A percentile compares a stretch with the other conserved stretches of the same genome.
These are phyloP conservation scores for Cyclotella kingstonii DNA, from an alignment of 108 stramenopile genomes.

Conservation along the genomic window DNA sequence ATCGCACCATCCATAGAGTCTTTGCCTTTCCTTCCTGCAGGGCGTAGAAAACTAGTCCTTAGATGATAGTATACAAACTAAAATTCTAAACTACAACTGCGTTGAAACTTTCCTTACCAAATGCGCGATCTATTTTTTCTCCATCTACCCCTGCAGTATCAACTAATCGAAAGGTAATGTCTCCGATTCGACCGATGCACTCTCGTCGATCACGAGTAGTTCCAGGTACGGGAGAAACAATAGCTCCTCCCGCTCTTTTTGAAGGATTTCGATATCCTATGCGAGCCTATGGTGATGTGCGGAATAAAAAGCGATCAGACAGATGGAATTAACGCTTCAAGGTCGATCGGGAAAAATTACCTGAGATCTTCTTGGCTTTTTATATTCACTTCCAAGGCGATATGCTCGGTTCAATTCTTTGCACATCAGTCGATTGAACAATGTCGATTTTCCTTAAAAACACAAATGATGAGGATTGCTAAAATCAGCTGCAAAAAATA, in stretches of 20 bases:
- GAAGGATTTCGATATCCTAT: conserved; percentile 47
- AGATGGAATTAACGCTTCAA: background rate
- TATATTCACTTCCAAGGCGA: conserved; percentile 52
- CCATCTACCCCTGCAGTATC: conserved; percentile 95
- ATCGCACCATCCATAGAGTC: conserved; percentile 56
- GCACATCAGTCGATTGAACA: conserved; percentile 86
- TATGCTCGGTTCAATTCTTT: conserved; percentile 70
- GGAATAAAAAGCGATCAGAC: background rate
- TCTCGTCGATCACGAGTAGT: conserved; percentile 89
- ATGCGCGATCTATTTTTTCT: conserved; percentile 62
- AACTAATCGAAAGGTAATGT: conserved; percentile 71
- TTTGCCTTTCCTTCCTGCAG: conserved; percentile 19
- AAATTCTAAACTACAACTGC: background rate
- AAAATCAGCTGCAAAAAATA: background rate
- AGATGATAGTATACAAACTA: background rate
- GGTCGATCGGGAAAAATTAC: conserved; percentile 2
- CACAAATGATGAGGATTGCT: background rate
- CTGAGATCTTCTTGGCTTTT: conserved; percentile 19
- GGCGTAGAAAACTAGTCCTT: background rate
- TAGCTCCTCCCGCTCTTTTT: conserved; percentile 62
- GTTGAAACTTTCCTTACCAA: conserved; percentile 10
- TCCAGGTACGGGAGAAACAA: conserved; percentile 78
- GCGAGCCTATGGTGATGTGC: conserved; percentile 3
- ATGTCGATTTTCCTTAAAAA: conserved; percentile 63
- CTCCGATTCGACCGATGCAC: conserved; percentile 80